These are phyloP conservation scores for Scolecobasidium constrictum DNA, from an alignment of 2,329 filamentous ascomycete genomes.

Conservation along the genomic window DNA sequence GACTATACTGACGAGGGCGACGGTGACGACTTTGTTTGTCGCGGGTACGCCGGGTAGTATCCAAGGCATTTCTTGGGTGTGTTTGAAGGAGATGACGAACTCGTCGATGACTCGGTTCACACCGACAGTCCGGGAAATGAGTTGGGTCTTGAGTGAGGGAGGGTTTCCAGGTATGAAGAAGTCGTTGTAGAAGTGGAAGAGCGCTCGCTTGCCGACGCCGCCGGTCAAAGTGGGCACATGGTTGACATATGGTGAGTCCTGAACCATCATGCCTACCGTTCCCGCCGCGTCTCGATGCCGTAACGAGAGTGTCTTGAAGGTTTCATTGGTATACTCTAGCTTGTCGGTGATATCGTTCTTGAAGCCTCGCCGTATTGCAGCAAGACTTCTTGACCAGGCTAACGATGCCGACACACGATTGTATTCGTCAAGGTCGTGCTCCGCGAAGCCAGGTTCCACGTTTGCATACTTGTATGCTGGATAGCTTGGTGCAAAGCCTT, in stretches of 20 bases:
- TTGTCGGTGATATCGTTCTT: constrained; percentile 28
- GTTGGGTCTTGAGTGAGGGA: constrained; percentile 38
- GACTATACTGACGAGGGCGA: constrained; percentile 46
- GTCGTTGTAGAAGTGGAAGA: constrained; percentile 42
- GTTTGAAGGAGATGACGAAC: constrained; percentile 44
- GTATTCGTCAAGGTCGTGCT: constrained; percentile 57
- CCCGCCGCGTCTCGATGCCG: constrained; percentile 24
- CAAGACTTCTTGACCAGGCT: constrained; percentile 56
- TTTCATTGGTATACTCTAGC: constrained; percentile 32
- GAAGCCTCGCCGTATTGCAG: constrained; percentile 50
- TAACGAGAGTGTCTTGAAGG: constrained; percentile 19
- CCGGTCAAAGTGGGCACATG: constrained; percentile 34
- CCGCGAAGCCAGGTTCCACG: constrained; percentile 56
- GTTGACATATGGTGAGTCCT: constrained; percentile 27
- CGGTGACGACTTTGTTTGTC: constrained; percentile 45
- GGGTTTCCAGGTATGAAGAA: constrained; percentile 44
- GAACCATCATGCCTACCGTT: constrained; percentile 24
- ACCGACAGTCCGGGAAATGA: constrained; percentile 48
- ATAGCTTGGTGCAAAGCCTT: constrained; percentile 36
- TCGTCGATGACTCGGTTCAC: constrained; percentile 50
- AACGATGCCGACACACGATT: constrained; percentile 51
- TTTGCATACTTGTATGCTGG: constrained; percentile 43
- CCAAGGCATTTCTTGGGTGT: constrained; percentile 46
- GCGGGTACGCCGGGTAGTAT: constrained; percentile 46
- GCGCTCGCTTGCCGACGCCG: constrained; percentile 28